These are phyloP conservation scores for Syncephalastrum sp. DNA, from an alignment of 371 early-diverging fungal species.

Conservation along the genomic window DNA sequence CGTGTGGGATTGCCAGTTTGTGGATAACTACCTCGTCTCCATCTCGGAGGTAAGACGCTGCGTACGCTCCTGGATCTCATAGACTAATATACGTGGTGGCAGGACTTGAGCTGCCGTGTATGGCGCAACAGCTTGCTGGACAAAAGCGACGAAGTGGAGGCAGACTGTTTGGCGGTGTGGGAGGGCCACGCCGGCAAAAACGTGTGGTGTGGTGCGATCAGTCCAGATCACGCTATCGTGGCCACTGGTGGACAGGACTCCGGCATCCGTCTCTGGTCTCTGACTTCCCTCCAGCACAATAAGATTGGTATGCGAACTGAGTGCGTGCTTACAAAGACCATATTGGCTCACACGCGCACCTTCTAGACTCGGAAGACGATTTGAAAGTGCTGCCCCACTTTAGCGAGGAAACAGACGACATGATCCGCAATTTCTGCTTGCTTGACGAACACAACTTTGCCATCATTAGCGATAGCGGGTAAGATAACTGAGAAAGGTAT, in stretches of 20 bases:
- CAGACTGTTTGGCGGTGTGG: slow-evolving; percentile 68
- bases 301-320: slow-evolving; percentile 46
- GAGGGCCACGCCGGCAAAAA: slow-evolving; percentile 82
- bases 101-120: slow-evolving; percentile 80
- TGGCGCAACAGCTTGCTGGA: slow-evolving; percentile 61
- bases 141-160: slow-evolving; percentile 16
- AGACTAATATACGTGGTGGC: background rate
- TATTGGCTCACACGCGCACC: background rate
- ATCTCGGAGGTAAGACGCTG: slow-evolving; percentile 52
- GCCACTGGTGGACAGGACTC: slow-evolving; percentile 84
- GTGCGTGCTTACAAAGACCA: too few relatives aligned
- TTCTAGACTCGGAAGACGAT: slow-evolving; percentile 42
- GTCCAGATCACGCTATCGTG: slow-evolving; percentile 48
- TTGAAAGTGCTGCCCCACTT: slow-evolving; percentile 19
- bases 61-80: background rate
- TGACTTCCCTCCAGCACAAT: slow-evolving; percentile 53
- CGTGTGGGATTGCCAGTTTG: slow-evolving; percentile 78
- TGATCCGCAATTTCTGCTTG: slow-evolving; percentile 55
- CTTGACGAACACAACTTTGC: slow-evolving; percentile 30
- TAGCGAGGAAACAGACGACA: slow-evolving; percentile 26
- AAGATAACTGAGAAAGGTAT: background rate
- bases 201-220: slow-evolving; percentile 78
- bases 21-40: slow-evolving; percentile 59
- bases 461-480: slow-evolving; percentile 41
- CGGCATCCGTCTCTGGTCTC: slow-evolving; percentile 73